Base-by-base conservation (phyloP, 2,329 filamentous ascomycete species). In the Fusarium poae region DNA sequence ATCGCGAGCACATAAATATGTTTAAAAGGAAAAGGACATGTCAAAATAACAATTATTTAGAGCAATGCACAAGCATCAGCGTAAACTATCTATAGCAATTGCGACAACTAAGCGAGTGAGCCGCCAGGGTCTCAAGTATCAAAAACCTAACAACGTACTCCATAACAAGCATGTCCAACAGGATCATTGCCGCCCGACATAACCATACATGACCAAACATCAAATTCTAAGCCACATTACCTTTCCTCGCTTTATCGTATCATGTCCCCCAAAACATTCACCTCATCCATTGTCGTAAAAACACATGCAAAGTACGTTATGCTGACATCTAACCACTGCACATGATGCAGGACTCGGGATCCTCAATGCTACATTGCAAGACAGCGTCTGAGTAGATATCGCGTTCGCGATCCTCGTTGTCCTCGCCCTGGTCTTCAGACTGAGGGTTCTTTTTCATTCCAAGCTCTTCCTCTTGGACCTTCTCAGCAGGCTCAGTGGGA, bases 331-430 rank as follows among this genome's bases (percentile, higher is more conserved):
- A 98, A 84, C 94, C 95, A 82, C 93, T 97, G 89, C 96, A 99
- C 96, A 99, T 98, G 70, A 97, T 79, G 79, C 96, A 99, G 48
- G 91, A 86, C 79, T 99, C 96, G 73, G 91, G 93, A 84, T 98
- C 97, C 78, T 98, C 94, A 80, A 99, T 98, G 82, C 94, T 97
- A 91, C 96, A 99, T 75, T 90, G 89, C 78, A 99, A 84, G 18
- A 92, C 94, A 61, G 94, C 93, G 73, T 98, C 92, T 1, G 95
- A 95, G 81, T 97, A 99, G 74, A 99, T 99, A 78, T 99, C 95
- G 51, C 88, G 89, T 79, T 97, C 94, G 13, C 92, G 88, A 71
- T 91, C 89, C 69, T 90, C 88, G 75, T 86, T 93, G 67, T 91
- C 88, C 25, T 88, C 85, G 60, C 91, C 87, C 45, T 86, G 86